A percentile compares a stretch with the other conserved stretches of the same genome.
Evolutionary conservation across 1,284 basidiomycete genomes (phyloP).

Genomic region (Xerocomus minutiporus): DNA sequence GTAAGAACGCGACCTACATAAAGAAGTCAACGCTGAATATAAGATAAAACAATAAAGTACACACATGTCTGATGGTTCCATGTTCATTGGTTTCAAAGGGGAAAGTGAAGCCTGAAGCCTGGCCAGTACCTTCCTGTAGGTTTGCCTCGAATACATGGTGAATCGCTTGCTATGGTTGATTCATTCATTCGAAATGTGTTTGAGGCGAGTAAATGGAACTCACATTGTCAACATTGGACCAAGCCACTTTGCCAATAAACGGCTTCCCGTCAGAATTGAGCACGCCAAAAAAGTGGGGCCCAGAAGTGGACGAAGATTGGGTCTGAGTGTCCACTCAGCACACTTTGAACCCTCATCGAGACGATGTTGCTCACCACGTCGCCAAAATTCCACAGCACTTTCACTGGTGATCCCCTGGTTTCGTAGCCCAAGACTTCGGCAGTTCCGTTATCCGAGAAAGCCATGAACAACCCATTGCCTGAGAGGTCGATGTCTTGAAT

Average conservation of each 20-base stretch:
- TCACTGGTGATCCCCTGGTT: constrained; percentile 38
- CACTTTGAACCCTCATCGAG: background rate
- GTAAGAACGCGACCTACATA: constrained; percentile 54
- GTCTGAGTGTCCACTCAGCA: constrained; percentile 28
- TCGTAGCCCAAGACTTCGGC: constrained; percentile 51
- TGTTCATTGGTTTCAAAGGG: constrained; percentile 68
- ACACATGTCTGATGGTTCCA: constrained; percentile 69
- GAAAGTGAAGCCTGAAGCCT: constrained; percentile 62
- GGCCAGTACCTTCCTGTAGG: constrained; percentile 50
- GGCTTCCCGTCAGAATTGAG: constrained; percentile 53
- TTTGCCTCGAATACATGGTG: constrained; percentile 60
- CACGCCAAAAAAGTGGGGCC: constrained; percentile 59
- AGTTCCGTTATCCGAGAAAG: constrained; percentile 49
- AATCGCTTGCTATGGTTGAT: constrained; percentile 39
- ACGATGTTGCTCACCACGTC: constrained; percentile 44
- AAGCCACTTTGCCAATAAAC: constrained; percentile 70
- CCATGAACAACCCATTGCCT: constrained; percentile 48
- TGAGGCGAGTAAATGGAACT: constrained; percentile 24
- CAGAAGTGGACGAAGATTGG: constrained; percentile 37
- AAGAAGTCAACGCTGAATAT: background rate
- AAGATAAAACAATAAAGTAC: constrained; percentile 21
- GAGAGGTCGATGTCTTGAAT: constrained; percentile 56
- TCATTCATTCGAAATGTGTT: background rate
- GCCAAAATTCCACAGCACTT: constrained; percentile 54
- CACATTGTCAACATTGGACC: constrained; percentile 60